Percentiles rank a stretch among this genome's conserved stretches.
phyloP scores from a whole-genome alignment of 176 grass and related monocot species.

The Bothriochloa decipiens region DNA sequence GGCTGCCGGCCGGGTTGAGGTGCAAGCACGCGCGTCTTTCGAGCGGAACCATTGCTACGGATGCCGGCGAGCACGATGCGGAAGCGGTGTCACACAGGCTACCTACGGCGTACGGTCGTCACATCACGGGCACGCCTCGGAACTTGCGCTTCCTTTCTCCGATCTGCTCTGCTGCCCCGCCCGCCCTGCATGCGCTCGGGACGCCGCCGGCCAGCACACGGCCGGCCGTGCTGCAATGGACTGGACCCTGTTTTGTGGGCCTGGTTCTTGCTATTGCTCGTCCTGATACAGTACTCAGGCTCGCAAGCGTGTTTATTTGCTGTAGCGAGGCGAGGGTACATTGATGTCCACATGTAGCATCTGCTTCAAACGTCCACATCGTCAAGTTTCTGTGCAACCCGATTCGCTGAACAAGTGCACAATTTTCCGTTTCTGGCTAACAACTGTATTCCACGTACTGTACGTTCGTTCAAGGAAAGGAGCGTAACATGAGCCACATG shows the following conservation, averaged over 20 bases:
- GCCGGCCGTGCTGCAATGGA: no score
- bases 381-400: not conserved
- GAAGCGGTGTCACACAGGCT: no score
- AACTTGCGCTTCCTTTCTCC: not conserved
- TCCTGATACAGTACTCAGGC: no score
- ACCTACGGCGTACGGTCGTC: not conserved
- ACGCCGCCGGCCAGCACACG: no score
- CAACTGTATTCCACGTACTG: constrained; percentile 19
- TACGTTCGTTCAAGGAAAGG: no score
- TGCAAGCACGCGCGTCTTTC: not conserved
- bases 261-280: no score
- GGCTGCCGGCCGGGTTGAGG: not conserved
- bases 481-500: no score
- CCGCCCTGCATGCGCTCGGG: no score
- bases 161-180: not conserved
- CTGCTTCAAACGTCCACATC: not conserved
- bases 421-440: constrained; percentile 6
- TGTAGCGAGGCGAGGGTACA: no score
- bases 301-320: no score
- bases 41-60: not conserved
- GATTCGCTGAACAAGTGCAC: not conserved
- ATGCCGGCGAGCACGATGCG: not conserved
- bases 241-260: no score
- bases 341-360: no score
- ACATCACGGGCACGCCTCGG: not conserved